Evolutionary conservation across 169 alveolate species (phyloP), one percentile per base, ranked within the genome.

Genomic region (Besnoitia besnoiti): DNA sequence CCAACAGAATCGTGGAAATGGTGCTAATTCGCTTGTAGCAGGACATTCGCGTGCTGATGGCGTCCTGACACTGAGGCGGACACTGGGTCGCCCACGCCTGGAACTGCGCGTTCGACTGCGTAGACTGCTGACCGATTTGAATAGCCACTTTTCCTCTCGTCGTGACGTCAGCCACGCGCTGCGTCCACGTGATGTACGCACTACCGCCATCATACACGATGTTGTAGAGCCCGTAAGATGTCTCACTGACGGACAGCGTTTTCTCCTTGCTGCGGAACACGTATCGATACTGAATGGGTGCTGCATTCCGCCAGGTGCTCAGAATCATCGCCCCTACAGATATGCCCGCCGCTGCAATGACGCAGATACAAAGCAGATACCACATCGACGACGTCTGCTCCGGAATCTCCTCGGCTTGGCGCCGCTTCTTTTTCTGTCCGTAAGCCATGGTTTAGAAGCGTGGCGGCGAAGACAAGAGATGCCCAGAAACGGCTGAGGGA

Each of bases 11-110:
- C 59, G 90, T 90, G 49, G 40, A 51, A 3, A 90, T 59, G 33
- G 61, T 90, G 27, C 85, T 37, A 42, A 90, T 24, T 33, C 93
- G 87, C 46, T 61, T 79, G 82, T 90, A 90, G 44, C 93, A 90
- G 39, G 91, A 55, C 19, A 90, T 46, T 14, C 93, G 85, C n/a
- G 93, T 90, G 0, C 89, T 82, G 35, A 90, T 47, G 1, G 93
- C 93, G 62, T 90, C 93, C 77, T 90, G 93, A 33, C 93, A 90
- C 42, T 87, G 73, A n/a, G 93, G 49, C 0, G 93, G 93, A 76
- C 93, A 90, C 89, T 90, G 93, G 3, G 93, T 76, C 0, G 93
- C 93, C 93, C 93, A 90, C 12, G 93, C 47, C 82, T 79, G 91
- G 47, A 79, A 80, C 77, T 79, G 91, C n/a, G 90, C 76, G 5